Conservation (phyloP, 139 green algal species). For the Chlamydomonas sp. region DNA sequence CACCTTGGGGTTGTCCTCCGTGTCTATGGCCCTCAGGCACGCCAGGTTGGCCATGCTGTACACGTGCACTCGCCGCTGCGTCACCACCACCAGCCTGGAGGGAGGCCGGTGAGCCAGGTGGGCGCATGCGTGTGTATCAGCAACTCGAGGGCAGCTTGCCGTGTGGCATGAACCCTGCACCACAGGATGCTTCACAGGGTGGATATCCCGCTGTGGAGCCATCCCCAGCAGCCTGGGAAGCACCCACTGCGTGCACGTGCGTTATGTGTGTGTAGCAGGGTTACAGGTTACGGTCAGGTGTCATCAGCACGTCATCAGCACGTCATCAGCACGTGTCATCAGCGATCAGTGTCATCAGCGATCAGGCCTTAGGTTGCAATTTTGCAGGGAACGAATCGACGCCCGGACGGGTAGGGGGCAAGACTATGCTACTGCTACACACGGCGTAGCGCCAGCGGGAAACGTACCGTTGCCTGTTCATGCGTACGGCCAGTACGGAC, state of each 20-base stretch:
- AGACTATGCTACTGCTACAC: not conserved
- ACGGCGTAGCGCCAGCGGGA: not conserved
- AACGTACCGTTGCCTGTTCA: conserved; percentile 77
- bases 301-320: too few species aligned
- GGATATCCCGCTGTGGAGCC: too few species aligned
- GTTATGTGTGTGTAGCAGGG: too few species aligned
- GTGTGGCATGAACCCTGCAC: too few species aligned
- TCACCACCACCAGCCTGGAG: conserved; percentile 75
- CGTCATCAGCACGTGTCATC: not conserved
- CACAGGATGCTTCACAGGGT: too few species aligned
- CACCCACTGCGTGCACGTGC: too few species aligned
- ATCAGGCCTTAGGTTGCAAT: too few species aligned
- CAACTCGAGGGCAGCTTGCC: not conserved
- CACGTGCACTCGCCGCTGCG: conserved; percentile 62
- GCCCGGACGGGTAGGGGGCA: too few species aligned
- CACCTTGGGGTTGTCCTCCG: conserved; percentile 48
- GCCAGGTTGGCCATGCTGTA: conserved; percentile 69
- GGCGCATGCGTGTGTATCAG: not conserved
- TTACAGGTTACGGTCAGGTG: too few species aligned
- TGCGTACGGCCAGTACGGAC: conserved; percentile 73
- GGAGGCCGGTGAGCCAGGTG: not conserved
- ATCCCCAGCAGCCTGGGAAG: too few species aligned
- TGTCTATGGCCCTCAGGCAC: conserved; percentile 65
- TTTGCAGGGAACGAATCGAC: not conserved
- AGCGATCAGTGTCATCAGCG: not conserved